These are phyloP conservation scores for Entrophospora sp. DNA, from an alignment of 192 early-diverging fungal genomes.

Conservation along the genomic window DNA sequence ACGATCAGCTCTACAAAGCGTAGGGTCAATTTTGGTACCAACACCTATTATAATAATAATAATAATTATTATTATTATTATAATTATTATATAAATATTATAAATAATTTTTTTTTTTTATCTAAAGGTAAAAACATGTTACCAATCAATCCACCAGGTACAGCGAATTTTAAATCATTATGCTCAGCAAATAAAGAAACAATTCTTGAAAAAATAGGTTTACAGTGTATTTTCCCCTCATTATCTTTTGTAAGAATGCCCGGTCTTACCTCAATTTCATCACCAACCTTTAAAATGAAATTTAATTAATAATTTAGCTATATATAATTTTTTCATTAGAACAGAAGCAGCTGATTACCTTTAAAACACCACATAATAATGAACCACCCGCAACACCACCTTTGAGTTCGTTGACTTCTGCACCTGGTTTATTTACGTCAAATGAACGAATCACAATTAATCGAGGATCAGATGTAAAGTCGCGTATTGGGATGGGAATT, in stretches of 20 bases:
- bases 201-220: conserved; percentile 85
- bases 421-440: conserved; percentile 98
- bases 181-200: conserved; percentile 78
- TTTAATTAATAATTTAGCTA: background rate
- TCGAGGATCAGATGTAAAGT: conserved; percentile 84
- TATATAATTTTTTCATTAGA: too few species aligned
- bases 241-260: conserved; percentile 86
- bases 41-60: conserved; percentile 51
- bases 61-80: too few species aligned
- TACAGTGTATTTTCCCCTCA: conserved; percentile 71
- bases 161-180: conserved; percentile 92
- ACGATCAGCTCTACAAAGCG: conserved; percentile 91
- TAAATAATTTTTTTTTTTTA: background rate
- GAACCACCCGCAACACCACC: conserved; percentile 98
- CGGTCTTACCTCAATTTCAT: conserved; percentile 95
- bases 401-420: conserved; percentile 82
- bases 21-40: conserved; percentile 93
- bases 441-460: conserved; percentile 98
- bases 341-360: too few species aligned
- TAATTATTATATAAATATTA: background rate
- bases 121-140: background rate
- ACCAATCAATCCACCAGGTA: conserved; percentile 98
- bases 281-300: conserved; percentile 54
- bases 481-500: conserved; percentile 89
- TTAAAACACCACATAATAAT: conserved; percentile 85